Conservation (phyloP, 345 rosid species). For the Brassica incana region DNA sequence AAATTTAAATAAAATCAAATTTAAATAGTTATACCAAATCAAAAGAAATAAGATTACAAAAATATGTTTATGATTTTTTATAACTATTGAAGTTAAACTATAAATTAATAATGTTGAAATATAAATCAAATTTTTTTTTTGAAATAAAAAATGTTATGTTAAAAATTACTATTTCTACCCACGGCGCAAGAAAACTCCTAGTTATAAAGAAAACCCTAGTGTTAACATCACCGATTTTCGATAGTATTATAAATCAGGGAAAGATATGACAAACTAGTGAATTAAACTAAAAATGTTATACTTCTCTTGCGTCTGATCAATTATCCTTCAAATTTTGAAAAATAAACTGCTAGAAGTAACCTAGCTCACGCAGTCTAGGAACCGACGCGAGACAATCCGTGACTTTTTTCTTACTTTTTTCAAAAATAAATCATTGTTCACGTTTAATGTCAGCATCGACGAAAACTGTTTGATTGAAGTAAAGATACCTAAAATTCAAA, state of each 20-base stretch:
- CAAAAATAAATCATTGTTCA: not conserved
- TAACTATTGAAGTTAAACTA: too few relatives aligned
- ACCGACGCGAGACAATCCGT: not conserved
- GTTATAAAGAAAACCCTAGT: not conserved
- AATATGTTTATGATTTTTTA: too few relatives aligned
- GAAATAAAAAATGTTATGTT: too few relatives aligned
- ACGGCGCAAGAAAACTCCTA: not conserved
- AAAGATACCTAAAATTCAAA: not conserved
- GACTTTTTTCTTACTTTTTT: not conserved
- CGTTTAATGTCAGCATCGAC: conserved; percentile 13
- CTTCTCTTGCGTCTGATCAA: not conserved
- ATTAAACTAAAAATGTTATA: not conserved
- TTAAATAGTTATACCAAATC: too few relatives aligned
- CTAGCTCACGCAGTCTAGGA: not conserved
- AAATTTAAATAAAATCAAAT: too few relatives aligned
- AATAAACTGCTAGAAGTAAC: not conserved
- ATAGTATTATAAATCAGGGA: not conserved
- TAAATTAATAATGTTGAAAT: too few relatives aligned
- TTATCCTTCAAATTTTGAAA: not conserved
- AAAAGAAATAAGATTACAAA: too few relatives aligned
- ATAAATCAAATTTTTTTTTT: too few relatives aligned
- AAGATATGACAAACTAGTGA: not conserved
- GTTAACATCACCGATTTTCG: not conserved
- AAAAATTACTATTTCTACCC: too few relatives aligned
- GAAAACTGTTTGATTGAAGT: not conserved